Percentiles rank a stretch among this genome's conserved stretches.
These are phyloP conservation scores for Ganoderma leucocontextum DNA, from an alignment of 1,284 basidiomycete species.

Conservation along the genomic window DNA sequence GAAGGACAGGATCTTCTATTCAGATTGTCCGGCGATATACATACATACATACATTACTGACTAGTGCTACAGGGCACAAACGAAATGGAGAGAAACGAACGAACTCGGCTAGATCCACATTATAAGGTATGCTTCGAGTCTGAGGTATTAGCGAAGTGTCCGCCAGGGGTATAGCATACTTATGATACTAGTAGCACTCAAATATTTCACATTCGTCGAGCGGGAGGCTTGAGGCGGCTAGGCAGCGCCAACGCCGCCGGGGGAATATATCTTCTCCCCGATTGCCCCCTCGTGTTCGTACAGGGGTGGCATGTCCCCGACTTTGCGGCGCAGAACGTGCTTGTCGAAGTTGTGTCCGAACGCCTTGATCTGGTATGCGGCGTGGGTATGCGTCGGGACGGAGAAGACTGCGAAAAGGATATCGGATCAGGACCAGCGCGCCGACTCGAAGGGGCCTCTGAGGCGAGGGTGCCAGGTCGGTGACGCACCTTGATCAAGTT, in stretches of 20 bases:
- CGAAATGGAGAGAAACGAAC: too few species aligned
- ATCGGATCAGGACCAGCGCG: background rate
- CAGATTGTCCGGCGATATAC: background rate
- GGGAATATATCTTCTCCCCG: background rate
- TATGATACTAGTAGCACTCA: too few species aligned
- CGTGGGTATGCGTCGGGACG: constrained; percentile 65
- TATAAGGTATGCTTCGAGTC: background rate
- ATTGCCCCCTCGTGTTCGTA: constrained; percentile 33
- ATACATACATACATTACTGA: background rate
- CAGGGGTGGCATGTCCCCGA: constrained; percentile 49
- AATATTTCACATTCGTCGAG: too few species aligned
- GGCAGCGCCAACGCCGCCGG: background rate
- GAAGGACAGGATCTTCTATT: too few species aligned
- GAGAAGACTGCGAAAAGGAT: constrained; percentile 58
- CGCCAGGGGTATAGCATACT: too few species aligned
- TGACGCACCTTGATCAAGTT: constrained; percentile 50
- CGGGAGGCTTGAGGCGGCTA: background rate
- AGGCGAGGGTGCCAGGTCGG: too few species aligned
- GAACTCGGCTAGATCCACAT: too few species aligned
- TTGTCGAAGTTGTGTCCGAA: constrained; percentile 63
- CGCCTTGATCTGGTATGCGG: constrained; percentile 63
- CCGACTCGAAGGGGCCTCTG: too few species aligned
- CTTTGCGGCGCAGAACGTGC: constrained; percentile 51
- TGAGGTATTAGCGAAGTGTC: background rate
- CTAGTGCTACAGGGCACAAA: background rate